phyloP scores from a whole-genome alignment of 805 yeast genomes.

The Jamesozyma hellenica region DNA sequence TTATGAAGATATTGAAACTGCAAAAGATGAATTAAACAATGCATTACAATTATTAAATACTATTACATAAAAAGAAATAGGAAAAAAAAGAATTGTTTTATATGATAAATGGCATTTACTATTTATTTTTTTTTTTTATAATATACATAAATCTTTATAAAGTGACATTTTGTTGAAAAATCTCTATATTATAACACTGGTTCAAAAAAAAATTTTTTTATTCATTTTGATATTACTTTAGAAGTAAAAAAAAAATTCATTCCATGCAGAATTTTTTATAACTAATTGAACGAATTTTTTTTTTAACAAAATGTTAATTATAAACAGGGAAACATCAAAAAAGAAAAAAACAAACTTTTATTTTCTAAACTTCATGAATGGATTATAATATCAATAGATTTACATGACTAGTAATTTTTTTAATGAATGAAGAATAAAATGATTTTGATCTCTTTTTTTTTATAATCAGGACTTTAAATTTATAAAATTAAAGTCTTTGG shows the following conservation, averaged over 20 bases:
- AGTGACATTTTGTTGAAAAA: too few species aligned
- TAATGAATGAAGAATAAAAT: too few species aligned
- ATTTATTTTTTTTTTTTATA: too few species aligned
- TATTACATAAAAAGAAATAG: not conserved
- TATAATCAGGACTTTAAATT: not conserved
- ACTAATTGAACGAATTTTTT: not conserved
- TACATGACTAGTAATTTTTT: not conserved
- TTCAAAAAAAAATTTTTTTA: too few species aligned
- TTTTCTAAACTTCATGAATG: too few species aligned
- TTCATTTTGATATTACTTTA: too few species aligned
- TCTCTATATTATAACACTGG: too few species aligned
- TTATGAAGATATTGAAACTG: slow-evolving; percentile 64
- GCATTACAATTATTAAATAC: slow-evolving; percentile 38
- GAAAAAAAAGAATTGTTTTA: not conserved
- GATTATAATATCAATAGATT: not conserved
- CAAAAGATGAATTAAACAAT: slow-evolving; percentile 45
- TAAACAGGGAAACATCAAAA: not conserved
- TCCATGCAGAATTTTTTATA: too few species aligned
- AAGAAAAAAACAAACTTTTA: too few species aligned
- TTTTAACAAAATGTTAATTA: not conserved
- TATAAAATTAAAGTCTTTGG: slow-evolving; percentile 58
- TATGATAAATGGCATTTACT: too few species aligned
- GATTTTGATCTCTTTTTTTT: not conserved
- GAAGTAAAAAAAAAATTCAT: too few species aligned
- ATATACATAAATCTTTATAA: not conserved